phyloP scores from a whole-genome alignment of 2,329 filamentous ascomycete genomes.

The Hansfordia pulvinata region DNA sequence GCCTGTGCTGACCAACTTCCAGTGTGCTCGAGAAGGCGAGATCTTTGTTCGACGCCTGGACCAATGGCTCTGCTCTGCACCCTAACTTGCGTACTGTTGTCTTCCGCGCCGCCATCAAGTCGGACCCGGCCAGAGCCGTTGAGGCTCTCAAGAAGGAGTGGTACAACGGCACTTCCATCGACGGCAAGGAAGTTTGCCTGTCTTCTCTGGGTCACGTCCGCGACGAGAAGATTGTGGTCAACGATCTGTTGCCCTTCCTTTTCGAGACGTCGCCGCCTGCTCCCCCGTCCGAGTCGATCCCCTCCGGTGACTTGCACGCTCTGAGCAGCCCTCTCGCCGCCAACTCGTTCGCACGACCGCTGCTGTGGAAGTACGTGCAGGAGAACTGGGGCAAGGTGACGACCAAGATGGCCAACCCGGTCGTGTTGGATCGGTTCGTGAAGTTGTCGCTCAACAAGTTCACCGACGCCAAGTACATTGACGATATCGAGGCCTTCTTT shows the following conservation, averaged over 20 bases:
- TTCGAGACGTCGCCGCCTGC: conserved; percentile 48
- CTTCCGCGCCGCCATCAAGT: conserved; percentile 64
- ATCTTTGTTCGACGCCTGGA: conserved; percentile 70
- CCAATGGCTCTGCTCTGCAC: conserved; percentile 54
- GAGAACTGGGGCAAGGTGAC: conserved; percentile 66
- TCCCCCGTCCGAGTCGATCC: conserved; percentile 46
- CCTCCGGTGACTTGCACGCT: conserved; percentile 76
- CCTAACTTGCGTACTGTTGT: conserved; percentile 70
- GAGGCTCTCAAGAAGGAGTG: conserved; percentile 76
- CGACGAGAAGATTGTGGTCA: conserved; percentile 50
- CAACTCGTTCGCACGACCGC: conserved; percentile 59
- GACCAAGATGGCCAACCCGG: conserved; percentile 64
- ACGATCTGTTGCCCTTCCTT: conserved; percentile 62
- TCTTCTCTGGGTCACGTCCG: conserved; percentile 62
- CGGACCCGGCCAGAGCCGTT: conserved; percentile 54
- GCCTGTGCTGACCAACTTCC: conserved; percentile 10
- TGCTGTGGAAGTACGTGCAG: conserved; percentile 79
- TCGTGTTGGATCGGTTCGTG: conserved; percentile 82
- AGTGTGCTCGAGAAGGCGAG: conserved; percentile 62
- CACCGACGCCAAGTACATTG: conserved; percentile 51
- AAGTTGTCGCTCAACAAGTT: conserved; percentile 68
- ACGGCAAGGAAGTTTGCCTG: conserved; percentile 81
- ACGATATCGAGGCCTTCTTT: conserved; percentile 80
- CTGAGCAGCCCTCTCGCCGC: conserved; percentile 58
- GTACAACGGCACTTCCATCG: conserved; percentile 67